phyloP scores from a whole-genome alignment of 768 basidiomycete species.

The Termitomyces sp. region DNA sequence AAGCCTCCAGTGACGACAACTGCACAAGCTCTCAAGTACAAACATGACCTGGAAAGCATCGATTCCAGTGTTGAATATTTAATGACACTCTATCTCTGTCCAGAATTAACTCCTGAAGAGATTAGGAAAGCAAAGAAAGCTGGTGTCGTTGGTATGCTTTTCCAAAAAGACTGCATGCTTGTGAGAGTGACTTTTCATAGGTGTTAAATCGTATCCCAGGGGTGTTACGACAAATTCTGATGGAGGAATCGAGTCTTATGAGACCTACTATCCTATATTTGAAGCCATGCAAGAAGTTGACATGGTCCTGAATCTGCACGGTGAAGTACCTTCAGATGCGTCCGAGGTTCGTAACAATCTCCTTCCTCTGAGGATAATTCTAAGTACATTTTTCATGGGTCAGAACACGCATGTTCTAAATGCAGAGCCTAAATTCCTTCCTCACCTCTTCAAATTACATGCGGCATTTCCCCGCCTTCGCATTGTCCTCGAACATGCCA shows the following conservation, averaged over 20 bases:
- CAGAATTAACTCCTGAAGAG: conserved; percentile 86
- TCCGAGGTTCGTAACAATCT: conserved; percentile 39
- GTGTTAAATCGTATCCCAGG: conserved; percentile 95
- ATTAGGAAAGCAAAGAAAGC: conserved; percentile 83
- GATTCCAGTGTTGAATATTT: conserved; percentile 82
- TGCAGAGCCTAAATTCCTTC: conserved; percentile 86
- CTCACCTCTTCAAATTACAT: conserved; percentile 82
- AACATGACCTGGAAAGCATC: conserved; percentile 65
- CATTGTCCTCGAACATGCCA: conserved; percentile 97
- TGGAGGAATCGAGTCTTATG: conserved; percentile 94
- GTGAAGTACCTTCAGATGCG: conserved; percentile 91
- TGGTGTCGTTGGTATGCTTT: conserved; percentile 62
- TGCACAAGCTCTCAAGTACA: conserved; percentile 79
- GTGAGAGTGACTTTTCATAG: conserved; percentile 19
- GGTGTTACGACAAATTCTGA: conserved; percentile 98
- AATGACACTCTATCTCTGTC: conserved; percentile 96
- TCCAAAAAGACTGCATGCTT: conserved; percentile 17
- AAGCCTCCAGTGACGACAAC: conserved; percentile 85
- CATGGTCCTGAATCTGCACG: conserved; percentile 96
- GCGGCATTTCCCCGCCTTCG: conserved; percentile 81
- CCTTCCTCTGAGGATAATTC: neutral
- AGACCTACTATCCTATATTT: conserved; percentile 90
- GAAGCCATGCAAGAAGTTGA: conserved; percentile 90
- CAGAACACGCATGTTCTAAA: conserved; percentile 92
- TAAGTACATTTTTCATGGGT: neutral